Base-by-base conservation (phyloP, 176 grass and related monocot species). In the Avena sativa region DNA sequence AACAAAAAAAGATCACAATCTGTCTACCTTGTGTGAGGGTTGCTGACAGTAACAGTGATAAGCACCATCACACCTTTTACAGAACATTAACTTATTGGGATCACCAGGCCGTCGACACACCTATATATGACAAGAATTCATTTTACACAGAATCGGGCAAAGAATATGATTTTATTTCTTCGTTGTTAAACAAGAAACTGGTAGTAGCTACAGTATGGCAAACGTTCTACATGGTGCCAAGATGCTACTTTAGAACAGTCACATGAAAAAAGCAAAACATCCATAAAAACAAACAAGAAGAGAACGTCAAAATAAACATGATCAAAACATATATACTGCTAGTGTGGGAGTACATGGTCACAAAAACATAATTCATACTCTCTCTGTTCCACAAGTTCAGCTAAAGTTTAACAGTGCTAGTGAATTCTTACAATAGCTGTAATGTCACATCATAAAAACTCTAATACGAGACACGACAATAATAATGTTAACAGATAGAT, bases 31-130 rank as follows among this genome's bases (percentile, higher is more conserved):
- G 77, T 99, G 97, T 36, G 97, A 95, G 76, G 97, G 97, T 87
- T 96, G 97, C 84, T 99, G 97, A 83, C 97, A 99, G 69, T 96
- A 99, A 83, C 97, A 99, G 80, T 99, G 97, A 84, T 99, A 90
- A 15, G 97, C 97, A 72, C 89, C 92, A 90, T 99, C 97, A 89
- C 97, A 99, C 73, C 97, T 96, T 94, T 96, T 96, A 87, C 97
- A 99, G 65, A 94, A 99, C 93, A 94, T 99, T 53, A 99, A 88
- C 89, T 99, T 99, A 86, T 92, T 96, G 20, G 97, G 97, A 83
- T 99, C 97, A 81, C 97, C 97, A 85, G 97, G 89, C 58, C 92
- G 90, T 78, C 89, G 85, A 83, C 97, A 99, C n/a, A 94, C 92
- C 97, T 99, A 88, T 66, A 73, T 79, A 86, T 65, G 47, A 53